Conservation (phyloP, 2,329 filamentous ascomycete species). For the Fusarium agapanthi region DNA sequence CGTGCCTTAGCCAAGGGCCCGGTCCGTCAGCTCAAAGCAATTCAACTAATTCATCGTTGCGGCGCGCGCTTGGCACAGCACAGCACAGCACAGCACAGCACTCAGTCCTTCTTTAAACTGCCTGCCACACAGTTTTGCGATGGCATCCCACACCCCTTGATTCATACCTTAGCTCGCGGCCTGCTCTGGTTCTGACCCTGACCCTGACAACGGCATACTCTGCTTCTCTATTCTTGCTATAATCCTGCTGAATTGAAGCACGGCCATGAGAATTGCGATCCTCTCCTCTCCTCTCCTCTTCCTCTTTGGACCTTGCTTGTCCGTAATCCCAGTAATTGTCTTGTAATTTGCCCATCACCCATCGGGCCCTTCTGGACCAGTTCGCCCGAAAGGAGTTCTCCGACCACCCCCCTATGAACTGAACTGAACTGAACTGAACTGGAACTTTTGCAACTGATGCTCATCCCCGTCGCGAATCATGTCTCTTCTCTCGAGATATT, state of each 20-base stretch:
- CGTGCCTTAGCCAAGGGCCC: slow-evolving; percentile 24
- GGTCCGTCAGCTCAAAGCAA: slow-evolving; percentile 26
- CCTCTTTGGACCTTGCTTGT: slow-evolving; percentile 22
- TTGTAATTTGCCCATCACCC: not conserved
- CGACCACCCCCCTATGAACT: slow-evolving; percentile 15
- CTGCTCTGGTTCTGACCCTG: slow-evolving; percentile 26
- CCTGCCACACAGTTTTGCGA: slow-evolving; percentile 36
- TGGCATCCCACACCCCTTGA: slow-evolving; percentile 35
- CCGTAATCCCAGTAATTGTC: slow-evolving; percentile 16
- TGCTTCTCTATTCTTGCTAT: not conserved
- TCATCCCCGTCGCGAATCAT: slow-evolving; percentile 38
- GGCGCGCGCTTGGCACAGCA: slow-evolving; percentile 28
- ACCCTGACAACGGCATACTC: slow-evolving; percentile 20
- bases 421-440: not conserved
- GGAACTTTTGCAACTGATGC: slow-evolving; percentile 32
- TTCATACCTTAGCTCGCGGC: slow-evolving; percentile 13
- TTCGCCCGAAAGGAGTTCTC: slow-evolving; percentile 6
- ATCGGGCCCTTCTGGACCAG: slow-evolving; percentile 8
- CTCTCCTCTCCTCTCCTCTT: not conserved
- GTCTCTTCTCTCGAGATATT: slow-evolving; percentile 42
- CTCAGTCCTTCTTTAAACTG: slow-evolving; percentile 19
- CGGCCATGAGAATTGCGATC: slow-evolving; percentile 31
- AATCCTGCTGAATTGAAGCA: not conserved
- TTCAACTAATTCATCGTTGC: slow-evolving; percentile 6
- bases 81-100: not conserved